Base-by-base conservation (phyloP, 176 grass and related monocot genomes). In the Leersia perrieri region DNA sequence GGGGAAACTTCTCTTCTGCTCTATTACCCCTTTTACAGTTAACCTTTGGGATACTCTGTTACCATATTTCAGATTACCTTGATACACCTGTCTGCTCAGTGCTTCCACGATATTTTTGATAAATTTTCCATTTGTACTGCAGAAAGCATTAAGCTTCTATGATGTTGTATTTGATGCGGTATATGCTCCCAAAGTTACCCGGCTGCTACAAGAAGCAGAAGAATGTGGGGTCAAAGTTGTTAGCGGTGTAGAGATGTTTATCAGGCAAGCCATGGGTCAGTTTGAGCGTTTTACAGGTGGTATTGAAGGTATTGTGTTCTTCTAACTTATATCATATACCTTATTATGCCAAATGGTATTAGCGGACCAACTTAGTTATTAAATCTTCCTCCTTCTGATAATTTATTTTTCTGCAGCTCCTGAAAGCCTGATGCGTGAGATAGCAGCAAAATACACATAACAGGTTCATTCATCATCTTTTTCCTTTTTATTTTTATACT, bases 221-320 rank as follows among this genome's bases (percentile, higher is more conserved):
- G 96, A 95, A 78, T 84, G 62, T 74, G 96, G 92, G 78, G 72
- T 87, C 18, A 68, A 86, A 70, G 85, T 90, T 88, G 92, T 99
- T 77, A 99, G 96, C 60, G 96, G 96, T 73, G 83, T 93, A 38
- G 96, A 99, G 75, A 99, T 99, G 96, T 99, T 99, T 75, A 33
- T 93, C 75, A 90, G 96, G 80, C 96, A 95, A 82, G 92, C 96
- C 53, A 86, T 93, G 84, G 87, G 88, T 53, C 96, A 99, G 72
- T 99, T 99, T 76, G 88, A 99, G 84, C 76, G 9, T 82, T 99
- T 99, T 79, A 99, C 90, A 20, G 68, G 82, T 83, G 82, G 84
- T 72, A 84, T 95, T 75, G 60, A 90, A 86, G 96, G 92, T 99
- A 84, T 31, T 33, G 33, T 93, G 27, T 68, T 87, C 67, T 71